Evolutionary conservation across 805 yeast species (phyloP).

Genomic region (Candida piceae): DNA sequence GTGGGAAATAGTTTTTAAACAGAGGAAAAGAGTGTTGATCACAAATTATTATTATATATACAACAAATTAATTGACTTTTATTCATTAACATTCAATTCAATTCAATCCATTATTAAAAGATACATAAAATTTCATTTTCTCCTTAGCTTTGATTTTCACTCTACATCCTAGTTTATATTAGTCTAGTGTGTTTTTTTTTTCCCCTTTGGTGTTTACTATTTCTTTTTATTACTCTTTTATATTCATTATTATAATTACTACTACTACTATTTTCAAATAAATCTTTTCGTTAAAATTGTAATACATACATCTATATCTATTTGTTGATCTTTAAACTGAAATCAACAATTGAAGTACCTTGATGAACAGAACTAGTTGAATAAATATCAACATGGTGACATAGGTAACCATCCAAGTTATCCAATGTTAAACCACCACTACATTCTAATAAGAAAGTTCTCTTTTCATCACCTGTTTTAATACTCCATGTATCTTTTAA

Average conservation of each 20-base stretch:
- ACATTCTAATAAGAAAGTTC: conserved; percentile 70
- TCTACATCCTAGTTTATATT: neutral
- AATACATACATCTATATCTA: too few species aligned
- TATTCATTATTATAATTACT: neutral
- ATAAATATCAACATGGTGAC: conserved; percentile 81
- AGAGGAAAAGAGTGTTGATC: too few species aligned
- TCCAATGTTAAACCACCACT: conserved; percentile 81
- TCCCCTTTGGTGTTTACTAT: neutral
- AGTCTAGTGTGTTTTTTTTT: neutral
- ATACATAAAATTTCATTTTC: neutral
- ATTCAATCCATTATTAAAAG: neutral
- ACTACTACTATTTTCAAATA: too few species aligned
- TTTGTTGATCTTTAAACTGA: conserved; percentile 63
- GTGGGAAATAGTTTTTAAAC: too few species aligned
- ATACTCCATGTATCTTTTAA: conserved; percentile 53
- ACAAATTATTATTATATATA: too few species aligned
- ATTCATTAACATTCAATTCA: neutral
- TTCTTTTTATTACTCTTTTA: neutral
- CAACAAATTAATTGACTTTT: too few species aligned
- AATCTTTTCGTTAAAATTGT: too few species aligned
- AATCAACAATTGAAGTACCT: conserved; percentile 81
- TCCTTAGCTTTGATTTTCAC: neutral
- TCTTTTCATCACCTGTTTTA: conserved; percentile 28
- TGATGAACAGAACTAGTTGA: conserved; percentile 91
- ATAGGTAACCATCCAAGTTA: conserved; percentile 60